Evolutionary conservation across 441 rosid species (phyloP), one percentile per base, ranked within the genome.

Genomic region (Adansonia rubrostipa): DNA sequence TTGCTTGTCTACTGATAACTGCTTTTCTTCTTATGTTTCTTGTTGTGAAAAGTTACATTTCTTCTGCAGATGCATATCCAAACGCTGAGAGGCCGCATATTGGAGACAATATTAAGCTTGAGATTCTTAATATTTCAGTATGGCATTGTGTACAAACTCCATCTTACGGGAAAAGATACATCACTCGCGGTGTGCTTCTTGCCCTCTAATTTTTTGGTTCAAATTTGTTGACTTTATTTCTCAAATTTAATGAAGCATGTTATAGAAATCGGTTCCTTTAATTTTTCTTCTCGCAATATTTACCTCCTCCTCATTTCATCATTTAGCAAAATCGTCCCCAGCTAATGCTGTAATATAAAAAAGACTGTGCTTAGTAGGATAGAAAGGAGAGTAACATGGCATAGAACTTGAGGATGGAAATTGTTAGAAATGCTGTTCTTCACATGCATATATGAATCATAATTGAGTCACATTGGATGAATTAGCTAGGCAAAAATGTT

Each of bases 131-230:
- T 96, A 76, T 93, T 96, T 82, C 99, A 96, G 85, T 96, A 96
- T 80, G 99, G 99, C 79, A 82, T 96, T 65, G 97, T 96, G 61
- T 96, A 96, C 92, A 96, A 96, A 84, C 94, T 96, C 74, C 77
- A 89, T 75, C 91, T 92, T 76, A 92, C 99, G 10, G 92, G 84
- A 82, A 82, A 79, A 36, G 67, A 77, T 78, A 93, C 93, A 60
- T 96, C 98, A 78, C 84, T 96, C 65, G 93, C 84, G 93, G 99
- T 96, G 90, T 72, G 74, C 73, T 79, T 77, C 74, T 20, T 81
- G 75, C 79, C 62, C 65, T 28, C 36, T 0, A 24, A 36, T 65
- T 60, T 15, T 63, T 17, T 75, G 50, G 22, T 58, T 75, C 5
- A 36, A 9, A 63, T 75, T 24, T 62, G 3, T 73, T 44, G 1